phyloP scores from a whole-genome alignment of 768 basidiomycete genomes.

The Collybia sordida region DNA sequence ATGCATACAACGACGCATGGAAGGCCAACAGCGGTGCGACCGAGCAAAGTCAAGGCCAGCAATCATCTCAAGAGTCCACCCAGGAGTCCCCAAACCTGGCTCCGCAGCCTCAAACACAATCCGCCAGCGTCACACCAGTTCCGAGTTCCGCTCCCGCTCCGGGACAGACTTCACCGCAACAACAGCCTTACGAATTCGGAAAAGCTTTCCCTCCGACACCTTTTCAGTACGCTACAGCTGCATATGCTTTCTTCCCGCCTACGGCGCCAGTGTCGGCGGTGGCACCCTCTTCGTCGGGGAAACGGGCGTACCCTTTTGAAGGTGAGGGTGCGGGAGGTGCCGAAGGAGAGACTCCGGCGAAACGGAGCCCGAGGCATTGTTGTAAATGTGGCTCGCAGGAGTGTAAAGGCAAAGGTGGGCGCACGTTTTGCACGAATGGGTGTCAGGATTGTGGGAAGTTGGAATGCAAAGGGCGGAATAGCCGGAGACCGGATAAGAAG shows the following conservation, averaged over 20 bases:
- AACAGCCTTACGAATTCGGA: not conserved
- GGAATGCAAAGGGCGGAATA: conserved; percentile 77
- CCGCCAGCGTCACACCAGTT: not conserved
- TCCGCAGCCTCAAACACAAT: conserved; percentile 5
- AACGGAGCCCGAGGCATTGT: conserved; percentile 72
- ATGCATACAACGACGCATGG: conserved; percentile 64
- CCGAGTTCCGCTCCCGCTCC: too few relatives aligned
- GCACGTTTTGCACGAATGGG: conserved; percentile 67
- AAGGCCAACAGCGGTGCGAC: conserved; percentile 51
- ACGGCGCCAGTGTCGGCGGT: not conserved
- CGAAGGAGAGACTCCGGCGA: conserved; percentile 39
- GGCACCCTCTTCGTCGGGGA: conserved; percentile 1
- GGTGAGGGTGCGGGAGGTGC: conserved; percentile 16
- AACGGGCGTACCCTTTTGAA: not conserved
- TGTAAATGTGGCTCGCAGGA: conserved; percentile 81
- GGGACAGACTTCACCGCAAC: not conserved
- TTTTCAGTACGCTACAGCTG: conserved; percentile 10
- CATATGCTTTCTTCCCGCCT: conserved; percentile 15
- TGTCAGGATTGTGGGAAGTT: conserved; percentile 85
- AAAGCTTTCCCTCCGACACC: conserved; percentile 12
- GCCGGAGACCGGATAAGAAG: conserved; percentile 71
- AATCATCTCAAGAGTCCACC: conserved; percentile 6
- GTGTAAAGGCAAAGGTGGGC: conserved; percentile 82
- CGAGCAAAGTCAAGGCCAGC: conserved; percentile 16
- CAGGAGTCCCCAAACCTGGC: conserved; percentile 3